These are phyloP conservation scores for Scedosporium aurantiacum DNA, from an alignment of 2,329 filamentous ascomycete genomes.

Conservation along the genomic window DNA sequence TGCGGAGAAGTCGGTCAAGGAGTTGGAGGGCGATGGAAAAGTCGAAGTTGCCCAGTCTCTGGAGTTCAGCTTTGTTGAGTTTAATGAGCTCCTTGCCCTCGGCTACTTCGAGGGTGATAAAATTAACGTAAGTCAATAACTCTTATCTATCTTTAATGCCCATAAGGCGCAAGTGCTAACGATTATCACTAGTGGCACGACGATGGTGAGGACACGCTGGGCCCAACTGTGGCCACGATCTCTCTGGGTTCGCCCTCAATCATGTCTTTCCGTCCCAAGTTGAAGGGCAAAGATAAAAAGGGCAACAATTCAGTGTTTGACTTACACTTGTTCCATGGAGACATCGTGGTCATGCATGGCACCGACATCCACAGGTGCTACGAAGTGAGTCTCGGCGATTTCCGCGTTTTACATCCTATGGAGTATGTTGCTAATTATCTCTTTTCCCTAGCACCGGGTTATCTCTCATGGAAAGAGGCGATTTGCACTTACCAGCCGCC, in stretches of 20 bases:
- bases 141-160: not conserved
- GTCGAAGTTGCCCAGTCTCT: conserved; percentile 4
- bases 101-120: conserved; percentile 50
- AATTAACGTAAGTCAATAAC: conserved; percentile 35
- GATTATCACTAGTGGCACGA: conserved; percentile 43
- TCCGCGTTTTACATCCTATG: not conserved
- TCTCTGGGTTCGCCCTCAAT: conserved; percentile 46
- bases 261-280: conserved; percentile 49
- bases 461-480: conserved; percentile 36
- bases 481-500: conserved; percentile 46
- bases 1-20: conserved; percentile 12
- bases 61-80: conserved; percentile 24
- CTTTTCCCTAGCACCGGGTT: conserved; percentile 34
- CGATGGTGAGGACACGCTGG: conserved; percentile 52
- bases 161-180: not conserved
- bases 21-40: not conserved
- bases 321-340: conserved; percentile 45
- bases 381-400: conserved; percentile 26
- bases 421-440: not conserved
- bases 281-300: conserved; percentile 15
- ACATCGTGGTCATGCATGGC: conserved; percentile 55
- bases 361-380: conserved; percentile 45
- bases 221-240: conserved; percentile 50
- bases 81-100: conserved; percentile 54
- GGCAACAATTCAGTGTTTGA: conserved; percentile 18